These are phyloP conservation scores for Solanum acaule DNA, from an alignment of 257 asterid species.

Conservation along the genomic window DNA sequence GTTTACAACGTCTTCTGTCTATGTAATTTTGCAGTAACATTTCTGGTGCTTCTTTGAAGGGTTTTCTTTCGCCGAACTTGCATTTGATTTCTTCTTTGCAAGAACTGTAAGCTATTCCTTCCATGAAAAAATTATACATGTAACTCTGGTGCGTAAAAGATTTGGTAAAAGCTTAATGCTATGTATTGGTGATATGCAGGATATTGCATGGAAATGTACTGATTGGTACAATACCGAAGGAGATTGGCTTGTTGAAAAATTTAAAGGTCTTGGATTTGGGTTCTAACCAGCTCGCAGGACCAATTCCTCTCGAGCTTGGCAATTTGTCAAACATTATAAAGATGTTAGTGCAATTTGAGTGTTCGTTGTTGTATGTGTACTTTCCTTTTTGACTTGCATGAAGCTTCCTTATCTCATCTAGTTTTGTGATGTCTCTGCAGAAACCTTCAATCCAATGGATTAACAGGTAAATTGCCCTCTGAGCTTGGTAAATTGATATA, in stretches of 20 bases:
- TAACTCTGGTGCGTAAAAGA: neutral
- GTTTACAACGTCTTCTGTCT: neutral
- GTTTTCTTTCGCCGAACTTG: slow-evolving; percentile 69
- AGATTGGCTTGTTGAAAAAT: slow-evolving; percentile 64
- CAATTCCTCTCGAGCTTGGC: slow-evolving; percentile 81
- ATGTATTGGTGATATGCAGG: slow-evolving; percentile 27
- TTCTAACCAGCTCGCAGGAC: slow-evolving; percentile 65
- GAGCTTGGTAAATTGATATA: slow-evolving; percentile 65
- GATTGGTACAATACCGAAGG: slow-evolving; percentile 77
- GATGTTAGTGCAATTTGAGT: slow-evolving; percentile 45
- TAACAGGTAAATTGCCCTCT: slow-evolving; percentile 73
- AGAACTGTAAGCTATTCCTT: slow-evolving; percentile 53
- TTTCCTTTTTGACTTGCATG: neutral
- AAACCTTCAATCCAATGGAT: slow-evolving; percentile 77
- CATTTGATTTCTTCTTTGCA: slow-evolving; percentile 46
- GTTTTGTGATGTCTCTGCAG: slow-evolving; percentile 22
- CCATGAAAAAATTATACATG: neutral
- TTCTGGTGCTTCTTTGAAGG: slow-evolving; percentile 74
- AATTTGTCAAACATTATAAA: slow-evolving; percentile 45
- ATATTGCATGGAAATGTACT: slow-evolving; percentile 68
- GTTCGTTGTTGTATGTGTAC: neutral
- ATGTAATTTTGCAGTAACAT: slow-evolving; percentile 55
- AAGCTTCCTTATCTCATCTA: neutral
- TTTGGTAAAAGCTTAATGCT: neutral
- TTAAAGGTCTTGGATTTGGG: slow-evolving; percentile 83